phyloP scores from a whole-genome alignment of 2,329 filamentous ascomycete genomes.

The Coniochaeta prunicola region DNA sequence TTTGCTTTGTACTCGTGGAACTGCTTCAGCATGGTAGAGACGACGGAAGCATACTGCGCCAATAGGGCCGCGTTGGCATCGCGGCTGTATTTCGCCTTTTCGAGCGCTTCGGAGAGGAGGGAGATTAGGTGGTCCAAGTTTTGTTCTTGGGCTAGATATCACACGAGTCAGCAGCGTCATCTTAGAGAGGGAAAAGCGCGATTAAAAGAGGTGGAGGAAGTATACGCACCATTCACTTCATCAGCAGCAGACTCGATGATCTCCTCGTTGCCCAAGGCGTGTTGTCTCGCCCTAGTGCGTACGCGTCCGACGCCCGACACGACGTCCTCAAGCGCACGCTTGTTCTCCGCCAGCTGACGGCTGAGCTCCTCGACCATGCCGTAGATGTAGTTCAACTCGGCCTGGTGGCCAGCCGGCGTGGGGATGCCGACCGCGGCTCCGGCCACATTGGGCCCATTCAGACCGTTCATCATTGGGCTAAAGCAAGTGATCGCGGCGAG shows the following conservation, averaged over 20 bases:
- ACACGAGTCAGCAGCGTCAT: not conserved
- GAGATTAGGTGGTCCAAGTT: slow-evolving; percentile 57
- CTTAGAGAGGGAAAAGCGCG: not conserved
- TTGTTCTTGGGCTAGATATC: slow-evolving; percentile 39
- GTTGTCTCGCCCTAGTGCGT: slow-evolving; percentile 45
- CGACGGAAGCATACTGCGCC: slow-evolving; percentile 48
- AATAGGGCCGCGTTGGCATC: slow-evolving; percentile 54
- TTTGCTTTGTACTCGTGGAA: slow-evolving; percentile 60
- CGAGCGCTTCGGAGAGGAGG: slow-evolving; percentile 53
- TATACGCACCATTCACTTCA: slow-evolving; percentile 45
- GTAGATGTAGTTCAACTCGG: slow-evolving; percentile 62
- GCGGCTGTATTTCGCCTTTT: slow-evolving; percentile 52
- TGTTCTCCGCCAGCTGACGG: slow-evolving; percentile 54
- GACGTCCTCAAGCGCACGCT: slow-evolving; percentile 55
- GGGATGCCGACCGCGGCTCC: slow-evolving; percentile 42
- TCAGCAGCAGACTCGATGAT: slow-evolving; percentile 47
- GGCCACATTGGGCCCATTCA: slow-evolving; percentile 40
- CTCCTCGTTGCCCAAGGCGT: slow-evolving; percentile 50
- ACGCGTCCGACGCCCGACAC: slow-evolving; percentile 56
- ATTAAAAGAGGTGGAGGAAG: not conserved
- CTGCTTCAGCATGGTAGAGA: slow-evolving; percentile 52
- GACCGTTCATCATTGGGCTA: slow-evolving; percentile 34
- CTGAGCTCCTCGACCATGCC: slow-evolving; percentile 61
- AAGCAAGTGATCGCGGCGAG: not conserved
- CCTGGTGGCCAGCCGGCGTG: slow-evolving; percentile 60